Percentiles rank a stretch among this genome's conserved stretches.
Conservation (phyloP, 768 basidiomycete genomes). For the Ramaria rubella region DNA sequence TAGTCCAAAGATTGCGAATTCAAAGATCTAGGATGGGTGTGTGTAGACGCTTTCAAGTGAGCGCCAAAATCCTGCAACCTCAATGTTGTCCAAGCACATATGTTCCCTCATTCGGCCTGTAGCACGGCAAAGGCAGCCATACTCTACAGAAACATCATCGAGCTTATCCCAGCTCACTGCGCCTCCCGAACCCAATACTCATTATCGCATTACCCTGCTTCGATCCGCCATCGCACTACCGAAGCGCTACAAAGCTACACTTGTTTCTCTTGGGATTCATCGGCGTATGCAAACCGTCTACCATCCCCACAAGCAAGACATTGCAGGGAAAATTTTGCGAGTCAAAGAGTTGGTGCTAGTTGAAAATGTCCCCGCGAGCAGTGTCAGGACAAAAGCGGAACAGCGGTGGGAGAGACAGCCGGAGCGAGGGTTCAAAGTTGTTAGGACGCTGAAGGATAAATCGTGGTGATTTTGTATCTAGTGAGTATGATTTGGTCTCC, state of each 20-base stretch:
- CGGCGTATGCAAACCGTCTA: conserved; percentile 81
- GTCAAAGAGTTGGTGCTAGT: conserved; percentile 91
- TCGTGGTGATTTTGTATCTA: background rate
- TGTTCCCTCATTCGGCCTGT: background rate
- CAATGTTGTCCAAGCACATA: background rate
- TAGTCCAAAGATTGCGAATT: too few relatives aligned
- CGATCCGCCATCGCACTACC: conserved; percentile 85
- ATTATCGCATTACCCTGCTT: conserved; percentile 84
- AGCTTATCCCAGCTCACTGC: background rate
- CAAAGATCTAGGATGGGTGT: too few relatives aligned
- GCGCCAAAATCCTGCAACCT: too few relatives aligned
- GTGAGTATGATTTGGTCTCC: background rate
- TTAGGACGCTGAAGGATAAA: conserved; percentile 14
- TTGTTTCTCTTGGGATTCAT: conserved; percentile 78
- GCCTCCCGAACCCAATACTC: conserved; percentile 35
- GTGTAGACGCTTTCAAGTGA: background rate
- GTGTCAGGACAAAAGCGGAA: conserved; percentile 64
- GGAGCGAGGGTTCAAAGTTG: conserved; percentile 59
- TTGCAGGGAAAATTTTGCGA: conserved; percentile 78
- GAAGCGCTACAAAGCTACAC: conserved; percentile 60
- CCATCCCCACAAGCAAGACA: conserved; percentile 61
- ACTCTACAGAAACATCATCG: background rate
- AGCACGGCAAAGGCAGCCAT: background rate
- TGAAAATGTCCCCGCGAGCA: conserved; percentile 65
- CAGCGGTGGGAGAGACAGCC: conserved; percentile 63